Conservation (phyloP, 2,329 filamentous ascomycete species). For the Macrophomina phaseolina region DNA sequence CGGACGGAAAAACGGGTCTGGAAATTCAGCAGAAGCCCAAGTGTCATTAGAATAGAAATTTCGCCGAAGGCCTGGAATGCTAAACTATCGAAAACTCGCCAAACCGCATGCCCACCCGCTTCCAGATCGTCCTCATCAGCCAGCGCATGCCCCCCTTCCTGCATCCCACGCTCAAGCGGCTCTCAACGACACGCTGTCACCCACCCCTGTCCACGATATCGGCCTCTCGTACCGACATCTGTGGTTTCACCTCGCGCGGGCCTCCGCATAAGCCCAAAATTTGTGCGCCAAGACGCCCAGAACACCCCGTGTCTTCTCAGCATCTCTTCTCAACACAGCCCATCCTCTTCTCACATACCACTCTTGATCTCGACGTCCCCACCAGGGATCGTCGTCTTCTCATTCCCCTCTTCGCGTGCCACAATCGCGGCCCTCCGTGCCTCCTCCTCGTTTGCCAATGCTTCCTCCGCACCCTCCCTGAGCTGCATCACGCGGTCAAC, state of each 20-base stretch:
- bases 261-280: conserved; percentile 7
- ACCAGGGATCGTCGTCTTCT: background rate
- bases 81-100: conserved; percentile 21
- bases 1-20: conserved; percentile 22
- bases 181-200: conserved; percentile 17
- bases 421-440: conserved; percentile 27
- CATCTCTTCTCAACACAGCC: conserved; percentile 3
- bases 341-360: conserved; percentile 1
- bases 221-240: conserved; percentile 2
- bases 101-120: conserved; percentile 15
- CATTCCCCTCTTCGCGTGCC: conserved; percentile 16
- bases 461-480: conserved; percentile 42
- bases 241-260: background rate
- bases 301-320: conserved; percentile 12
- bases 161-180: conserved; percentile 1
- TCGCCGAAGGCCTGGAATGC: conserved; percentile 20
- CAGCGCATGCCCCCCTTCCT: background rate
- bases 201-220: conserved; percentile 24
- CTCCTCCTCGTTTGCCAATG: conserved; percentile 40
- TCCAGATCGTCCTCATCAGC: conserved; percentile 17
- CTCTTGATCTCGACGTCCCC: conserved; percentile 22
- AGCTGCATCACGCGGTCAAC: conserved; percentile 58
- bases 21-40: conserved; percentile 12
- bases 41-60: conserved; percentile 26
- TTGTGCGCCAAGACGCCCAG: conserved; percentile 14